Evolutionary conservation across 495 filamentous ascomycete genomes (phyloP).

Genomic region (Hyaloscypha hepaticicola): DNA sequence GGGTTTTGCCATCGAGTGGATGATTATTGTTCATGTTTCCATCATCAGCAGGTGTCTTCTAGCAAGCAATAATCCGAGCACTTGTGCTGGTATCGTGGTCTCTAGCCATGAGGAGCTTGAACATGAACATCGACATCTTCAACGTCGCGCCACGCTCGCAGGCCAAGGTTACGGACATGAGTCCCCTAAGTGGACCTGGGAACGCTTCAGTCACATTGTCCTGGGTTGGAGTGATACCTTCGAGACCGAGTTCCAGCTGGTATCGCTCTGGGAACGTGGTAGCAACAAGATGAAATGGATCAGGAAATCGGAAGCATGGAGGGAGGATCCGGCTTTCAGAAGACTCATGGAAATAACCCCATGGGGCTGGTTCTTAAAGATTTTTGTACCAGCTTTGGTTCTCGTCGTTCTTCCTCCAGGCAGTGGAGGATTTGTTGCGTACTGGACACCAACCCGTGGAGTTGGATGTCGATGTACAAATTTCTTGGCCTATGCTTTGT

Average conservation of each 20-base stretch:
- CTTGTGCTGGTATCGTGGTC: constrained; percentile 20
- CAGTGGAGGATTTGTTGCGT: constrained; percentile 36
- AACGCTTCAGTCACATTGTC: constrained; percentile 12
- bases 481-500: constrained; percentile 20
- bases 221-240: constrained; percentile 22
- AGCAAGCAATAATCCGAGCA: constrained; percentile 34
- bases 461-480: constrained; percentile 19
- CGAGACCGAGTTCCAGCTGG: constrained; percentile 22
- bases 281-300: constrained; percentile 24
- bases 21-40: constrained; percentile 33
- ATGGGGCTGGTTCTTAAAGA: constrained; percentile 26
- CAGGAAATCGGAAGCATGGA: constrained; percentile 12
- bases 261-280: constrained; percentile 18
- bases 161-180: background rate
- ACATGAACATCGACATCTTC: background rate
- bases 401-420: constrained; percentile 33
- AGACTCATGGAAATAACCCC: constrained; percentile 8
- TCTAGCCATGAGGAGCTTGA: constrained; percentile 22
- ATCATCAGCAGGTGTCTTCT: constrained; percentile 34
- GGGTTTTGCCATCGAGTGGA: constrained; percentile 23
- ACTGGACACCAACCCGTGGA: constrained; percentile 29
- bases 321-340: constrained; percentile 9
- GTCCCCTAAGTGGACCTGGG: constrained; percentile 17
- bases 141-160: constrained; percentile 12
- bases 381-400: constrained; percentile 30